Conservation (phyloP, 805 yeast species). For the Komagataella mondaviorum region DNA sequence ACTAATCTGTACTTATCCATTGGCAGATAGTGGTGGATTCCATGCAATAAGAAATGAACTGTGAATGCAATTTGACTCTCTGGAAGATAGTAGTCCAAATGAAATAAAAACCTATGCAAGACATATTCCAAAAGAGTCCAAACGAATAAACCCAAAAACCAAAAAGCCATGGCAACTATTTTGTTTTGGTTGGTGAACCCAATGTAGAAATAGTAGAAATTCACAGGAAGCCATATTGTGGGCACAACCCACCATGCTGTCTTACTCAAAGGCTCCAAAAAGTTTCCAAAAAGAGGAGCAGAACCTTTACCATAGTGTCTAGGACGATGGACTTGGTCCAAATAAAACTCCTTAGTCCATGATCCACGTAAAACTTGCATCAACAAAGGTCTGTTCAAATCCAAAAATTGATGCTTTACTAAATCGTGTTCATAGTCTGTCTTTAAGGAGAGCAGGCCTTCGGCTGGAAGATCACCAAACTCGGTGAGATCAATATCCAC, state of each 20-base stretch:
- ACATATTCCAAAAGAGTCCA: constrained; percentile 91
- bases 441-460: constrained; percentile 56
- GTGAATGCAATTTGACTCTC: constrained; percentile 63
- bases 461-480: constrained; percentile 57
- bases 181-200: constrained; percentile 40
- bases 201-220: constrained; percentile 43
- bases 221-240: constrained; percentile 72
- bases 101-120: constrained; percentile 87
- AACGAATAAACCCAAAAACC: constrained; percentile 69
- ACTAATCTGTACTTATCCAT: constrained; percentile 92
- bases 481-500: constrained; percentile 34
- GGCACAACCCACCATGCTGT: constrained; percentile 97
- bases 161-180: constrained; percentile 38
- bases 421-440: constrained; percentile 70
- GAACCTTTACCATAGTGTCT: constrained; percentile 96
- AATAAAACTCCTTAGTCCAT: constrained; percentile 78
- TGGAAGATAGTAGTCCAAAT: constrained; percentile 79
- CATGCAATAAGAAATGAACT: constrained; percentile 83
- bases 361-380: constrained; percentile 65
- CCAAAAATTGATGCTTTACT: constrained; percentile 72
- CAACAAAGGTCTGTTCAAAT: constrained; percentile 69
- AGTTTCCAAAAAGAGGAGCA: constrained; percentile 91
- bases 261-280: constrained; percentile 78
- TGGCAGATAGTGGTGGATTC: constrained; percentile 94
- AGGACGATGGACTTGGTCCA: constrained; percentile 95